Base-by-base conservation (phyloP, 2,329 filamentous ascomycete species). In the Scedosporium boydii region DNA sequence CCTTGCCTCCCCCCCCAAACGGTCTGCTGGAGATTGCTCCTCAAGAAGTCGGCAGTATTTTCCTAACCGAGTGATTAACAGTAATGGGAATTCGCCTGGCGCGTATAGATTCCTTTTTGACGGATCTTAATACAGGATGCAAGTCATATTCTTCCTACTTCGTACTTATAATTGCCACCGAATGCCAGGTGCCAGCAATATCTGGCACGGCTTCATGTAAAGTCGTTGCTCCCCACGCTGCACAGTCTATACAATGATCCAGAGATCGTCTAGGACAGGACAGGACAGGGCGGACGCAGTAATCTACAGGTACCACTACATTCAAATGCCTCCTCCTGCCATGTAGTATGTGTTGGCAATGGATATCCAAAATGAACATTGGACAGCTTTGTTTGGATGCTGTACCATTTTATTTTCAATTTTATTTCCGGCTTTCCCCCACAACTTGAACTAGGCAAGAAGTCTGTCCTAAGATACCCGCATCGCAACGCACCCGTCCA, bases 271-370 rank as follows among this genome's bases (percentile, higher is more conserved):
- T 34, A 34, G 29, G 29, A 34, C 9, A 34, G 29, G 29, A 34
- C 34, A 38, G 34, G 34, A 38, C 34, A 38, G 34, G 34, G 10
- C 34, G 34, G 34, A 38, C 34, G 34, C 34, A 38, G 34, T 38
- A 48, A 48, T 18, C 44, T 21, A 21, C 44, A 48, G 44, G 16
- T 18, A n/a, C 44, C 16, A n/a, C 44, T 18, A 55, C 51, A 3
- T 23, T 23, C 23, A 23, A 23, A 23, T 27, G 51, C 21, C 23
- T 55, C 21, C 51, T 55, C 18, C 51, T 38, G 18, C 51, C 51
- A 55, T 55, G 51, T 55, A 55, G 51, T 55, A 55, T 55, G 51
- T 55, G 51, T 23, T 55, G 51, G 51, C 51, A 55, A 38, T 38
- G 34, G 34, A 38, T 38, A 38, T 38, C 34, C 10, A 12, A 38